These are phyloP conservation scores for Nowakowskiella sp. DNA, from an alignment of 192 early-diverging fungal genomes.

Conservation along the genomic window DNA sequence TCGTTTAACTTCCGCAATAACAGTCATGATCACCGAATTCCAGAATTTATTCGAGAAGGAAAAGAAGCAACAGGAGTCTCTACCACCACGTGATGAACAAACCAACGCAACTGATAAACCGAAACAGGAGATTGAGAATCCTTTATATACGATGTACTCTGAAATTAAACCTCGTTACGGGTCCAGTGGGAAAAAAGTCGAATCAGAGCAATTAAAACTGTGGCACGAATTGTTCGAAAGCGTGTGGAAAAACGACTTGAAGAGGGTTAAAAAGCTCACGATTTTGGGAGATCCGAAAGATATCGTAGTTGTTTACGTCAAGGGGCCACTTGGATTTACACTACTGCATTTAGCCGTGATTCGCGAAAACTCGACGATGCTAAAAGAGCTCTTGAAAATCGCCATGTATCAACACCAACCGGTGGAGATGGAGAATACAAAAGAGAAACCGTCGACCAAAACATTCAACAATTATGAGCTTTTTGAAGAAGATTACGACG, in stretches of 20 bases:
- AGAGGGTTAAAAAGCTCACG: conserved; percentile 6
- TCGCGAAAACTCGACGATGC: conserved; percentile 2
- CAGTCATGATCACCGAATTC: too few species aligned
- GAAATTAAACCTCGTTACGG: conserved; percentile 5
- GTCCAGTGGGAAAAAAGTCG: not conserved
- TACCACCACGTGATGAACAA: too few species aligned
- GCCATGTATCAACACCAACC: conserved; percentile 3
- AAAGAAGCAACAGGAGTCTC: too few species aligned
- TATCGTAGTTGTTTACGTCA: conserved; percentile 1
- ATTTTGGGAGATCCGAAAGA: not conserved
- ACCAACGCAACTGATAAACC: too few species aligned
- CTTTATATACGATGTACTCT: too few species aligned
- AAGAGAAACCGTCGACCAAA: not conserved
- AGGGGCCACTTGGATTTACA: not conserved
- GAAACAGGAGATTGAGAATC: too few species aligned
- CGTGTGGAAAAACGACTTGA: conserved; percentile 4
- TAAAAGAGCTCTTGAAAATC: not conserved
- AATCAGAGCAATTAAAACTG: not conserved
- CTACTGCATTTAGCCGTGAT: conserved; percentile 7
- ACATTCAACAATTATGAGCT: not conserved
- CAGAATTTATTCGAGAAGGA: too few species aligned
- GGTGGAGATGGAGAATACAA: not conserved
- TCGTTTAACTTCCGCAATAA: too few species aligned
- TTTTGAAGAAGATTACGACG: not conserved
- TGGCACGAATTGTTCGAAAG: conserved; percentile 9